Evolutionary conservation across 495 filamentous ascomycete species (phyloP), one percentile per base, ranked within the genome.

Genomic region (Trichoderma asperelloides): DNA sequence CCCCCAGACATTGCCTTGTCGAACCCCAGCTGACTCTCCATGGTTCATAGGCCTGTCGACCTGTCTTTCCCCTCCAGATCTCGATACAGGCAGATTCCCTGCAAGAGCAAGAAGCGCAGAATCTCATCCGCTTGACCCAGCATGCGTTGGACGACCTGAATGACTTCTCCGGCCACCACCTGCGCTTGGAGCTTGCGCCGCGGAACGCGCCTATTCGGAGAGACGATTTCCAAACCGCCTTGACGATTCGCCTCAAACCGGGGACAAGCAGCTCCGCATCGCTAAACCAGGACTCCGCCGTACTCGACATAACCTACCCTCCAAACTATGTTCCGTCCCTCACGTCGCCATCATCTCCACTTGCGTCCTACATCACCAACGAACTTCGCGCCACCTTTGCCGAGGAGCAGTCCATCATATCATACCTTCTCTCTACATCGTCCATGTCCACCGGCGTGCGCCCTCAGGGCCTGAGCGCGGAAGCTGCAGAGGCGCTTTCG

Each of bases 101-200:
- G 63, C 85, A 85, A 65, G 81, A 84, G 3, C 73, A 84, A 47
- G 92, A 98, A 74, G 86, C 87, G 3, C 86, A 91, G 71, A 85
- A 90, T 74, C 85, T 97, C 39, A 76, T 96, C 16, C 90, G 89
- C 67, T 87, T 88, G 13, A 95, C 92, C 9, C 93, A 97, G 71
- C 91, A 96, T 81, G 88, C 91, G 23, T 84, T 97, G 49, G 93
- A 97, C 76, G 90, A 95, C 70, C 83, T 90, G 62, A 96, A 93
- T 73, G 92, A 96, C 70, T 96, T 96, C 77, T 89, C 91, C n/a
- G 90, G 89, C 28, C 91, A 96, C 73, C 91, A 94, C 73, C 77
- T 97, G 55, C 88, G 91, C 15, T 81, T 97, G 43, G 88, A 91
- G 69, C 77, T 92, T 67, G 83, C 86, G 37, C 71, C 80, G 16